These are phyloP conservation scores for Wickerhamomyces hampshirensis DNA, from an alignment of 805 yeast genomes.

Conservation along the genomic window DNA sequence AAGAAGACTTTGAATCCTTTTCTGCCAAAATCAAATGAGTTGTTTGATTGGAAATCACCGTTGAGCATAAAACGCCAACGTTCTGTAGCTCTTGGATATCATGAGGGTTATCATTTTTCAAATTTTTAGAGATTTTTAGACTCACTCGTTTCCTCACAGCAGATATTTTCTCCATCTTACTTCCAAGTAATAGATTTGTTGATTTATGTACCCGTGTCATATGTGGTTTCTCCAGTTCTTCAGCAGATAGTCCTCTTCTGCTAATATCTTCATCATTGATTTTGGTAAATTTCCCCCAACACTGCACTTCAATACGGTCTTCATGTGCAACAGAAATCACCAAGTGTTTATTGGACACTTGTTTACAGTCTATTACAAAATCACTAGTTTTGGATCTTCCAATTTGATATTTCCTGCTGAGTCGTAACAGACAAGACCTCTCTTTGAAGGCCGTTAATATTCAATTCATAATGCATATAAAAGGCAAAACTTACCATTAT, in stretches of 20 bases:
- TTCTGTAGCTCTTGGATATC: background rate
- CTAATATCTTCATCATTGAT: constrained; percentile 1
- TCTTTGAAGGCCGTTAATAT: background rate
- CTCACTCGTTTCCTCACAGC: background rate
- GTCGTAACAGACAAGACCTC: background rate
- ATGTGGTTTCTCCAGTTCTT: background rate
- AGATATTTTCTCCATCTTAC: constrained; percentile 1
- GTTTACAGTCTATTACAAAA: background rate
- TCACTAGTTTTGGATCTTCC: background rate
- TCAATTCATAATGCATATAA: background rate
- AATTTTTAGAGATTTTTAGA: constrained; percentile 1
- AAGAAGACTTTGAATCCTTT: constrained; percentile 1
- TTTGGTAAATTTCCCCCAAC: constrained; percentile 1
- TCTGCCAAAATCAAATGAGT: constrained; percentile 20
- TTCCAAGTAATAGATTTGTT: background rate
- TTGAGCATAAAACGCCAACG: background rate
- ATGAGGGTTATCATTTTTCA: background rate
- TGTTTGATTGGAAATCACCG: constrained; percentile 12
- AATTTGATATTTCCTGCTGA: background rate
- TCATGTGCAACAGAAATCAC: background rate
- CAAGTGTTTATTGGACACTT: background rate
- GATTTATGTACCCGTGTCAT: background rate
- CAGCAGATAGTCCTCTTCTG: background rate
- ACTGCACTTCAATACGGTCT: background rate
- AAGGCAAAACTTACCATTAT: background rate